Conservation (phyloP, 352 stramenopile species). For the Phytopythium boreale region DNA sequence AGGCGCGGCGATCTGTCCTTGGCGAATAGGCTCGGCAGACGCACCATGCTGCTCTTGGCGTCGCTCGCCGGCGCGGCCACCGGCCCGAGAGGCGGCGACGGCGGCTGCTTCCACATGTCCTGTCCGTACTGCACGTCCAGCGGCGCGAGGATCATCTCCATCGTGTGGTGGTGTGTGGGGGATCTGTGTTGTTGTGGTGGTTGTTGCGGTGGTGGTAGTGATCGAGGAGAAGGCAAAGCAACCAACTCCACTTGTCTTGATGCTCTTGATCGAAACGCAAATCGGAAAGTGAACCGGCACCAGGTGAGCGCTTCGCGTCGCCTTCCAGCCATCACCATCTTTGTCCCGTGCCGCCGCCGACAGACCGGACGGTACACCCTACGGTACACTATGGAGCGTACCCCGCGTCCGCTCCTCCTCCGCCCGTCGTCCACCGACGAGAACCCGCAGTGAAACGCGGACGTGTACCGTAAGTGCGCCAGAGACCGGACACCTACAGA, state of each 20-base stretch:
- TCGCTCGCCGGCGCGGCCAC: constrained; percentile 6
- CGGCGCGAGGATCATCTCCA: constrained; percentile 70
- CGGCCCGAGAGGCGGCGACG: constrained; percentile 11
- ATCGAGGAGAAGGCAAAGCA: background rate
- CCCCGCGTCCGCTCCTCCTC: background rate
- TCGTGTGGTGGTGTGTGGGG: constrained; percentile 11
- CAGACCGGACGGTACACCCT: background rate
- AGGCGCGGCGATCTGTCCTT: constrained; percentile 47
- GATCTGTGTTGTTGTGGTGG: background rate
- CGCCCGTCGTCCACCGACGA: constrained; percentile 6
- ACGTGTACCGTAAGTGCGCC: background rate
- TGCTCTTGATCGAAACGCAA: constrained; percentile 8
- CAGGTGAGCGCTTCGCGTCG: background rate
- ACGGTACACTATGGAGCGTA: constrained; percentile 1
- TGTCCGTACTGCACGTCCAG: constrained; percentile 42
- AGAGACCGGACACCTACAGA: constrained; percentile 7
- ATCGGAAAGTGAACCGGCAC: constrained; percentile 27
- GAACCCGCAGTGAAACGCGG: constrained; percentile 4
- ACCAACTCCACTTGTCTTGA: constrained; percentile 6
- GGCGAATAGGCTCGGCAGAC: constrained; percentile 52
- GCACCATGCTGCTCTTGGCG: constrained; percentile 33
- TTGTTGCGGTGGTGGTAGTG: background rate
- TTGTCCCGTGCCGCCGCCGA: constrained; percentile 2
- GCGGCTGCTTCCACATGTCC: constrained; percentile 25
- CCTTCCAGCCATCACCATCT: background rate